Evolutionary conservation across 306 rosid genomes (phyloP), one percentile per base, ranked within the genome.

Genomic region (Echinosophora koreensis): DNA sequence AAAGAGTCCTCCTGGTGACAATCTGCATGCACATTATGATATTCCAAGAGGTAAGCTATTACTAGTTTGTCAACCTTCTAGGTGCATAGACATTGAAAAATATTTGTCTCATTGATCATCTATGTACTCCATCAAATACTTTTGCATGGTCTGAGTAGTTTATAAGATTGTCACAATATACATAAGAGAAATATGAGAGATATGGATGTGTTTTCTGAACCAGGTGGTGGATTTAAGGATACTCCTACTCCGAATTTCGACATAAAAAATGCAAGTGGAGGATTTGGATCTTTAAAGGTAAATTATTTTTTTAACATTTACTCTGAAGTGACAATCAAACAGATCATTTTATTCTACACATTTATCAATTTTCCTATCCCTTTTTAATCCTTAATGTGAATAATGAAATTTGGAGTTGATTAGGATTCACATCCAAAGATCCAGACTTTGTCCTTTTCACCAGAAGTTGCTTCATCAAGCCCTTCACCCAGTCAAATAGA

Each of bases 271-370:
- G 70, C 55, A 74, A 46, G 18, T 3, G 77, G 70, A 72, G 85
- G 70, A 86, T 51, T 78, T 69, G 85, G 65, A 80, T 54, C 50
- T 64, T 69, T 58, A 10, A 72, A 32, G 93, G 96, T 90, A 85
- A 74, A 69, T 15, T 74, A 44, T 38, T 65, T 69, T 39, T 61
- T 55, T 28, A 8, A 72, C 69, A 52, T 38, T 58, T 8, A 58
- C 10, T 39, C 59, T 68, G 28, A 55, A 75, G 35, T 69, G 66
- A 71, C 16, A 35, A 49, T 15, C 46, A 41, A 10, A 41, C 10
- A 41, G 14, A 15, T 15, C 13, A 27, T 76, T 49, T 27, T 63
- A 46, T 17, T 22, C 46, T 57, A 44, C 15, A 42, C 37, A 28
- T 55, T 41, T 77, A 6, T 12, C 56, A 54, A 13, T 15, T 3